Conservation (phyloP, 2,329 filamentous ascomycete genomes). For the Neonectria magnoliae region DNA sequence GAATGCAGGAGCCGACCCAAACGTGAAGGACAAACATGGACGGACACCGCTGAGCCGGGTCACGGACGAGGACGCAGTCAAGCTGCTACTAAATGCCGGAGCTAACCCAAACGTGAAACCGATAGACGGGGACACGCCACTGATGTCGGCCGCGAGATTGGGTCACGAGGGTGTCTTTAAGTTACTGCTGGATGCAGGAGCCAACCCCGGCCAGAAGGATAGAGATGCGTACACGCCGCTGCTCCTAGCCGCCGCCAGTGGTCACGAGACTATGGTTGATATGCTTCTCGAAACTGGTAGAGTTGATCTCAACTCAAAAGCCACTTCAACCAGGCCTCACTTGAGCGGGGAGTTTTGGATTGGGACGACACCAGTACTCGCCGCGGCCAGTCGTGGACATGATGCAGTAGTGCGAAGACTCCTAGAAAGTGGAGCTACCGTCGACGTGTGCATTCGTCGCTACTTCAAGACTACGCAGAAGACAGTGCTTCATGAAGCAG, state of each 20-base stretch:
- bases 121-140: not conserved
- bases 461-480: not conserved
- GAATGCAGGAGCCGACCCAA: not conserved
- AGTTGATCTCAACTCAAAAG: not conserved
- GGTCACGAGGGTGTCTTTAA: not conserved
- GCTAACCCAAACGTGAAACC: not conserved
- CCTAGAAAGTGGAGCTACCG: not conserved
- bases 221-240: not conserved
- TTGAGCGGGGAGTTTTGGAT: accelerated
- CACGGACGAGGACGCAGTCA: not conserved
- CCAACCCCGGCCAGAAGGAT: not conserved
- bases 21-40: no score
- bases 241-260: not conserved
- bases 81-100: not conserved
- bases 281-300: not conserved
- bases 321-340: no score
- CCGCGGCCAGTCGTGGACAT: not conserved
- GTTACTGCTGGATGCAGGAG: not conserved
- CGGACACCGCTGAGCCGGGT: not conserved
- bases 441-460: not conserved
- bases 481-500: not conserved
- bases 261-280: not conserved
- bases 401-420: not conserved
- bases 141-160: not conserved
- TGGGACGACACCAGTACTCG: not conserved